Base-by-base conservation (phyloP, 306 rosid genomes). In the Castanospermum australe region DNA sequence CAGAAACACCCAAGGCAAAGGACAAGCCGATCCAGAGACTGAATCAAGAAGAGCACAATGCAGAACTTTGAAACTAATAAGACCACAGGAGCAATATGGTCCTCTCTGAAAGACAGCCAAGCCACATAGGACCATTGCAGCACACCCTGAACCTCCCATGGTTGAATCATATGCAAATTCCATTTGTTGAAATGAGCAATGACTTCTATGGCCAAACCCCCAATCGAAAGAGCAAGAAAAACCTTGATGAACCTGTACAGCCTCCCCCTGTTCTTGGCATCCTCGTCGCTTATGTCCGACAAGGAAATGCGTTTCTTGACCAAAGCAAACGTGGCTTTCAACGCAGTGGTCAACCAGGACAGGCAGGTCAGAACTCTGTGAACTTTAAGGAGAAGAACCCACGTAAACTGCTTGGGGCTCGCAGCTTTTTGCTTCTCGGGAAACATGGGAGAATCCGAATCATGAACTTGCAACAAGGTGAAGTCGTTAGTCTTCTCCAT, bases 1-100 rank as follows among this genome's bases (percentile, higher is more conserved):
- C 98, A 96, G 87, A 96, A 96, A 62, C 98, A 96, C 13, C 99
- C 99, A 56, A 96, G 45, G 56, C 97, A 93, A 2, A 96, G 86
- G 15, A 90, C 85, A n/a, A 96, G 84, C n/a, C 99, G 93, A 80
- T 95, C 98, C 51, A 95, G 81, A 1, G 99, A 95, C 73, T 95
- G 99, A 82, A 95, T 91, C 90, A 93, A 56, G 88, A 95, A 95
- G 11, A 95, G 76, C 2, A 86, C 90, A 68, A 91, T 81, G 90
- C 99, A 96, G 88, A 93, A 93, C 48, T 86, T 89, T 1, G 99
- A 96, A n/a, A 93, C 87, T 36, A 75, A n/a, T 14, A 85, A 42
- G 2, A 94, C 92, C 4, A 83, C 10, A 48, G 98, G 98, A 47
- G 98, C 96, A 61, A 93, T 79, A 83, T 93, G 93, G 13, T 96